Percentiles rank a stretch among this genome's conserved stretches.
These are phyloP conservation scores for Willaertia magna DNA, from an alignment of 208 protist species.

Conservation along the genomic window DNA sequence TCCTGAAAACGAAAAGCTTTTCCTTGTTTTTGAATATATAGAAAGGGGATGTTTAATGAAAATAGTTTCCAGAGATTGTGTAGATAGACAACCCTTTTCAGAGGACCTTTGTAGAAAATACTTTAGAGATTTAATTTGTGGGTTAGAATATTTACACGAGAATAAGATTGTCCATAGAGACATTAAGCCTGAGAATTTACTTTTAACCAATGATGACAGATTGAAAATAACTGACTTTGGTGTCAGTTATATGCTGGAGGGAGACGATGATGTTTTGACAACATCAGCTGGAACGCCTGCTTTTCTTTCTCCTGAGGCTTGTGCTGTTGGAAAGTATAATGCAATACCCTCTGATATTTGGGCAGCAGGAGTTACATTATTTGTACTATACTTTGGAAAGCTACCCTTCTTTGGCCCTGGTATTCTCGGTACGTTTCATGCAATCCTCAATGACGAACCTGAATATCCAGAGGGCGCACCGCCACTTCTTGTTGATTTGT, in stretches of 20 bases:
- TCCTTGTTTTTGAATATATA: constrained; percentile 51
- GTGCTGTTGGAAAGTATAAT: constrained; percentile 19
- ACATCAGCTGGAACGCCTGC: constrained; percentile 52
- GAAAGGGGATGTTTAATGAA: constrained; percentile 62
- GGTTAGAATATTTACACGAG: constrained; percentile 38
- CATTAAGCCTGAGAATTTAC: constrained; percentile 52
- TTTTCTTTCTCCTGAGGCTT: constrained; percentile 59
- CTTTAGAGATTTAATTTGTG: constrained; percentile 32
- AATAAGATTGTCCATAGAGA: constrained; percentile 42
- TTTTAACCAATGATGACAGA: constrained; percentile 29
- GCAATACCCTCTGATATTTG: constrained; percentile 68
- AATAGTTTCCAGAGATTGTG: not conserved
- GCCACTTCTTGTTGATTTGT: constrained; percentile 34
- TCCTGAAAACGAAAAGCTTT: constrained; percentile 60
- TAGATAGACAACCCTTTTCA: constrained; percentile 22
- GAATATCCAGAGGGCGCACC: constrained; percentile 35
- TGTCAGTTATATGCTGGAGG: constrained; percentile 29
- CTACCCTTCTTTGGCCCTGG: constrained; percentile 42
- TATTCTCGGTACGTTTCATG: constrained; percentile 18
- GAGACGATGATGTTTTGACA: constrained; percentile 26
- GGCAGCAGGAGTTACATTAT: constrained; percentile 70
- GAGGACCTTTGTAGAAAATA: constrained; percentile 15
- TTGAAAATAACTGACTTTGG: constrained; percentile 45
- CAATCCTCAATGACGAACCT: constrained; percentile 33
- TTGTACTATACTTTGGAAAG: constrained; percentile 51